Conservation (phyloP, 306 rosid species). For the Cicer arietinum region DNA sequence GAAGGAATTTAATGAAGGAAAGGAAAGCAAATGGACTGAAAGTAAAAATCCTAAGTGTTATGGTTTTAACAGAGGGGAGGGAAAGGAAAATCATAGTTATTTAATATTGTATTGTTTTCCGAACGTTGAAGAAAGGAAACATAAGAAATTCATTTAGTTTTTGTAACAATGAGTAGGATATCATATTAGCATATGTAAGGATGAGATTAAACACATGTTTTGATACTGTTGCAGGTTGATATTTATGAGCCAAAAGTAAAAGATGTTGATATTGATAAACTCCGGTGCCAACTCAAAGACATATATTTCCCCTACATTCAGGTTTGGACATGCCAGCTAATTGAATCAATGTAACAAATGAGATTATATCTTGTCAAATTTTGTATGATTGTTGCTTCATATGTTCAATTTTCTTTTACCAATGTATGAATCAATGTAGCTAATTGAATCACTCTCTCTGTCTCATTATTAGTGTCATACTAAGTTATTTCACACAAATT, state of each 20-base stretch:
- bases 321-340: conserved; percentile 47
- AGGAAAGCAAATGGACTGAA: neutral
- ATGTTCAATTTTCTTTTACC: neutral
- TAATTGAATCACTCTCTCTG: neutral
- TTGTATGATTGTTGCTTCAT: neutral
- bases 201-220: neutral
- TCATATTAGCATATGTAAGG: neutral
- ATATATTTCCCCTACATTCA: conserved; percentile 75
- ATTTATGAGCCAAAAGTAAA: conserved; percentile 49
- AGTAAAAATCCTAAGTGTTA: neutral
- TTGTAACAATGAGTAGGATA: neutral
- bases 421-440: too few species aligned
- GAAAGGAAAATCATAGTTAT: neutral
- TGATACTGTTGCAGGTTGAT: conserved; percentile 56
- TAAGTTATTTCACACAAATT: too few species aligned
- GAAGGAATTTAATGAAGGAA: conserved; percentile 6
- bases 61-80: neutral
- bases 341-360: neutral
- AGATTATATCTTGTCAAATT: neutral
- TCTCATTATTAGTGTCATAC: too few species aligned
- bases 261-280: conserved; percentile 44
- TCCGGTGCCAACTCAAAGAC: conserved; percentile 66
- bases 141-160: conserved; percentile 1
- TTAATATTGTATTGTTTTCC: neutral
- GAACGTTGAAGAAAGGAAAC: conserved; percentile 2